phyloP scores from a whole-genome alignment of 768 basidiomycete genomes.

The Russula emetica region DNA sequence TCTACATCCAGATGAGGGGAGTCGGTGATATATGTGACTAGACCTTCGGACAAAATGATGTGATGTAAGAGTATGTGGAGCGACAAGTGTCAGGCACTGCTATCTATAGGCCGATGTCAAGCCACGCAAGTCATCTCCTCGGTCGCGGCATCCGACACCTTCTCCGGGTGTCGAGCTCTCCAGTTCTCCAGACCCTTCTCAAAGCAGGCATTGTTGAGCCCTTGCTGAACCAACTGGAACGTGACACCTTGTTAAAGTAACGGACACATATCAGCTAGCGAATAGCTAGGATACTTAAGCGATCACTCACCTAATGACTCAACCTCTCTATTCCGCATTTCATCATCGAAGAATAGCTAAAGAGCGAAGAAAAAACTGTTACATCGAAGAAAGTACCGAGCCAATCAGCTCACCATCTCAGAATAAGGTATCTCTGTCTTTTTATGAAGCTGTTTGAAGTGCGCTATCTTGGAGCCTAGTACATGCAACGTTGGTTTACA shows the following conservation, averaged over 20 bases:
- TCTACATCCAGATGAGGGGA: too few relatives aligned
- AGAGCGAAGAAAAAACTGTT: neutral
- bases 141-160: neutral
- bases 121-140: neutral
- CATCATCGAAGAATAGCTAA: conserved; percentile 22
- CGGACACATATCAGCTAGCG: neutral
- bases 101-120: neutral
- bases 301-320: conserved; percentile 41
- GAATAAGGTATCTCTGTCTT: conserved; percentile 73
- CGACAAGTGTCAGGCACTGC: too few relatives aligned
- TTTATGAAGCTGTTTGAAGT: conserved; percentile 39
- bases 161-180: conserved; percentile 46
- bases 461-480: conserved; percentile 69
- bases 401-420: conserved; percentile 56
- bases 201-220: conserved; percentile 57
- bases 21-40: too few relatives aligned
- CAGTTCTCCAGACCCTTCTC: conserved; percentile 69
- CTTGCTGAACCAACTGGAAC: conserved; percentile 65
- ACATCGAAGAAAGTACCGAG: neutral
- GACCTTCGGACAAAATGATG: neutral
- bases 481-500: neutral
- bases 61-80: neutral
- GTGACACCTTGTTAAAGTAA: conserved; percentile 57
- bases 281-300: neutral
- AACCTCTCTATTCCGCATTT: conserved; percentile 18